Conservation (phyloP, 2,329 filamentous ascomycete species). For the Samsoniella hepiali region DNA sequence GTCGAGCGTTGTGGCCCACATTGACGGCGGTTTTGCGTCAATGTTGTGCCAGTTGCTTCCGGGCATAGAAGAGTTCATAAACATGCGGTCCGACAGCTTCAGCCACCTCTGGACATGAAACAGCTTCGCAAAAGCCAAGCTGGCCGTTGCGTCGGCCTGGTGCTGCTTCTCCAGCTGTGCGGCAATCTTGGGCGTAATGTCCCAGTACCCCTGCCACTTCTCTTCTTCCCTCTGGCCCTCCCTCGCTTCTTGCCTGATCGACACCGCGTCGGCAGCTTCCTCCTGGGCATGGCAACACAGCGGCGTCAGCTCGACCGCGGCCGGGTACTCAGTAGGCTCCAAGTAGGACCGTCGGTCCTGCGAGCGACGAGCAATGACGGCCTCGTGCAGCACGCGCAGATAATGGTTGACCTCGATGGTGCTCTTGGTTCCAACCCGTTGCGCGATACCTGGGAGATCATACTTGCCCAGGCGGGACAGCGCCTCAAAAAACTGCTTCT, state of each 20-base stretch:
- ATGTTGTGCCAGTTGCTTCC: slow-evolving; percentile 67
- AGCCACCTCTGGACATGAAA: slow-evolving; percentile 62
- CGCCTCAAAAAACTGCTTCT: slow-evolving; percentile 64
- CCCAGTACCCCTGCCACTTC: slow-evolving; percentile 63
- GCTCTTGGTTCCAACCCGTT: slow-evolving; percentile 66
- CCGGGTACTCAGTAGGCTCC: slow-evolving; percentile 57
- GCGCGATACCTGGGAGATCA: slow-evolving; percentile 60
- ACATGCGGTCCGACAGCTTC: slow-evolving; percentile 60
- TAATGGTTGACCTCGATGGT: slow-evolving; percentile 71
- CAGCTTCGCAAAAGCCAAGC: slow-evolving; percentile 51
- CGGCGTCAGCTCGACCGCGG: slow-evolving; percentile 68
- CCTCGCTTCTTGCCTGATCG: slow-evolving; percentile 59
- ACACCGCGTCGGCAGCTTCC: slow-evolving; percentile 62
- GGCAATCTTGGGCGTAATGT: slow-evolving; percentile 50
- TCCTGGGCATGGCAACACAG: slow-evolving; percentile 66
- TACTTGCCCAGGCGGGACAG: slow-evolving; percentile 62
- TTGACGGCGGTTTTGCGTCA: slow-evolving; percentile 60
- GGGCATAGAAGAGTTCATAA: slow-evolving; percentile 67
- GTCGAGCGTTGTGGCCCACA: slow-evolving; percentile 71
- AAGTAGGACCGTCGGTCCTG: slow-evolving; percentile 34
- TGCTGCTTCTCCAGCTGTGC: slow-evolving; percentile 28
- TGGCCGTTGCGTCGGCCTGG: slow-evolving; percentile 21
- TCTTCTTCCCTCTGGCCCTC: slow-evolving; percentile 59
- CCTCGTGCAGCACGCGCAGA: slow-evolving; percentile 57
- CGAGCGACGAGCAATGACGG: slow-evolving; percentile 39